A percentile compares a stretch with the other conserved stretches of the same genome.
Conservation (phyloP, 768 basidiomycete genomes). For the Mrakia blollopis region DNA sequence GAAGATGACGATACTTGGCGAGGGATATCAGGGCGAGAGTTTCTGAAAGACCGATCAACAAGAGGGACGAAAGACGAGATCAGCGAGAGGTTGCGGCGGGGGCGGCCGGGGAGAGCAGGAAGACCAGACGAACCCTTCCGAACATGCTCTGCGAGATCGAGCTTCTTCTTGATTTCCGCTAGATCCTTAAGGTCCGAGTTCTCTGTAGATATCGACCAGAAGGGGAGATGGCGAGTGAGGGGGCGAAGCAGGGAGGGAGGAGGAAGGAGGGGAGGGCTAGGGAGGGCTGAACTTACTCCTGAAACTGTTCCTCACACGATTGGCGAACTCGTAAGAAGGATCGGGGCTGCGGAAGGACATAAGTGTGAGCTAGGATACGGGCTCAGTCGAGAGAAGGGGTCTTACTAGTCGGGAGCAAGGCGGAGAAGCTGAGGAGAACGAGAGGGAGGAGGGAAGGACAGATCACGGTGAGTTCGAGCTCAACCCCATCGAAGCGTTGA, state of each 20-base stretch:
- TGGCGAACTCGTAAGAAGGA: not conserved
- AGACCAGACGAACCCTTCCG: constrained; percentile 5
- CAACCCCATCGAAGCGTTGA: no score
- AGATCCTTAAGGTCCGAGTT: not conserved
- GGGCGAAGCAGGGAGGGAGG: not conserved
- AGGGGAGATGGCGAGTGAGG: not conserved
- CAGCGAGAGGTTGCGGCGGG: not conserved
- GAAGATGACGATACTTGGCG: constrained; percentile 17
- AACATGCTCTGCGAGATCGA: constrained; percentile 12
- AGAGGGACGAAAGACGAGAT: no score
- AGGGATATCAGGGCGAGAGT: constrained; percentile 12
- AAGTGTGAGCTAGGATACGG: not conserved
- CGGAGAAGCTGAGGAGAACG: not conserved
- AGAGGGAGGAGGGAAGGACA: not conserved
- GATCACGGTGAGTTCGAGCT: constrained; percentile 10
- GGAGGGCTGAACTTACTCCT: not conserved
- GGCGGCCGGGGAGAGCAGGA: not conserved
- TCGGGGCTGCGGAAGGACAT: not conserved
- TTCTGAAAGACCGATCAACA: not conserved
- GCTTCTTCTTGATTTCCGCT: constrained; percentile 12
- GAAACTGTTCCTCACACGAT: not conserved
- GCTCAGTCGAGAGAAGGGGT: not conserved
- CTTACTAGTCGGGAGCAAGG: constrained; percentile 16
- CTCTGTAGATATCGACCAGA: not conserved
- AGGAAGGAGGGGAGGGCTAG: not conserved